Conservation (phyloP, 2,329 filamentous ascomycete species). For the Neocatenulostroma microsporum region DNA sequence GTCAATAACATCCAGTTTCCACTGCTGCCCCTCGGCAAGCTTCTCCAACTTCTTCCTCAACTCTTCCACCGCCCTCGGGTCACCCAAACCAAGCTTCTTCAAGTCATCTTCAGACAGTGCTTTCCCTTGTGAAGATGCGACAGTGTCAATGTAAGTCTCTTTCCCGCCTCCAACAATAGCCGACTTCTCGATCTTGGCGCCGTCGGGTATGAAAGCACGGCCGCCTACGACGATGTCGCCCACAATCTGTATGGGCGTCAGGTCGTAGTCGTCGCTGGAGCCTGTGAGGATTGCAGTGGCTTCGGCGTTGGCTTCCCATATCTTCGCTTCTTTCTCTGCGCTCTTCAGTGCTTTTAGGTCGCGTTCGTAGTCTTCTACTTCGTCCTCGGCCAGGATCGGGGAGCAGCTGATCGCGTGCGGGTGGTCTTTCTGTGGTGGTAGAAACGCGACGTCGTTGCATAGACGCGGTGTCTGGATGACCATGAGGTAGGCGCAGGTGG, state of each 20-base stretch:
- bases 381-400: slow-evolving; percentile 56
- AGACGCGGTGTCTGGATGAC: slow-evolving; percentile 81
- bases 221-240: slow-evolving; percentile 55
- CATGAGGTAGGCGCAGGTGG: slow-evolving; percentile 89
- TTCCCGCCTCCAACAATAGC: slow-evolving; percentile 44
- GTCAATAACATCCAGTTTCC: slow-evolving; percentile 75
- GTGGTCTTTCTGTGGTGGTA: slow-evolving; percentile 68
- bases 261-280: neutral
- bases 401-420: slow-evolving; percentile 71
- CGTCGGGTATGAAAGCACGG: slow-evolving; percentile 47
- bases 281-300: slow-evolving; percentile 21
- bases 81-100: slow-evolving; percentile 54
- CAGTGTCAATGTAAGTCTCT: slow-evolving; percentile 46
- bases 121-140: slow-evolving; percentile 51
- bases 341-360: slow-evolving; percentile 17
- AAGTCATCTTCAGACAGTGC: slow-evolving; percentile 35
- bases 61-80: slow-evolving; percentile 63
- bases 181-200: slow-evolving; percentile 49
- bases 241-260: slow-evolving; percentile 30
- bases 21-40: slow-evolving; percentile 62
- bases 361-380: slow-evolving; percentile 31
- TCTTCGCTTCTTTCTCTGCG: slow-evolving; percentile 15
- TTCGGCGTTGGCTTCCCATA: slow-evolving; percentile 17
- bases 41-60: slow-evolving; percentile 61
- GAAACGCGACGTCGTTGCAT: slow-evolving; percentile 79